phyloP scores from a whole-genome alignment of 140 eudicot genomes.

The Cichorium intybus region DNA sequence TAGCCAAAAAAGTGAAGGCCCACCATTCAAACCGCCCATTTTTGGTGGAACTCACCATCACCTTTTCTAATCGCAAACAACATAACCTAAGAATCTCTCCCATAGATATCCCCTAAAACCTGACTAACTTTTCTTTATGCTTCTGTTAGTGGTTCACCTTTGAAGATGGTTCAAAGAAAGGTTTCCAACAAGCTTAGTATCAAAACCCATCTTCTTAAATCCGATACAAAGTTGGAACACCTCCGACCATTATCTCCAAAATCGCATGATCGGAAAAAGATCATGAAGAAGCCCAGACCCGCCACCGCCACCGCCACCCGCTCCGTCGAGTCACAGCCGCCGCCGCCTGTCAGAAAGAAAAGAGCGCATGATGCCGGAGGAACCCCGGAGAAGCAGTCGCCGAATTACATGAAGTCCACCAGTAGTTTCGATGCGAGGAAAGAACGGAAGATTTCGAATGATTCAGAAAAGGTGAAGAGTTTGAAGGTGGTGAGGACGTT shows the following conservation, averaged over 20 bases:
- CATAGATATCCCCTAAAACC: constrained; percentile 18
- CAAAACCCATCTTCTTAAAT: constrained; percentile 43
- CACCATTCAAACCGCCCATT: constrained; percentile 34
- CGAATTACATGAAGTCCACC: constrained; percentile 92
- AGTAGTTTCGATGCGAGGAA: constrained; percentile 77
- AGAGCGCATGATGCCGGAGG: constrained; percentile 14
- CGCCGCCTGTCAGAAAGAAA: constrained; percentile 28
- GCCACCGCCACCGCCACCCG: too few relatives aligned
- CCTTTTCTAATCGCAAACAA: constrained; percentile 17
- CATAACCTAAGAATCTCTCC: constrained; percentile 8
- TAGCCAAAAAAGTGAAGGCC: constrained; percentile 18
- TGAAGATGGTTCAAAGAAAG: constrained; percentile 85
- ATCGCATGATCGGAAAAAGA: constrained; percentile 50
- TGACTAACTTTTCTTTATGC: constrained; percentile 32
- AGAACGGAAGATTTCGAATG: constrained; percentile 39
- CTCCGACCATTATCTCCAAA: constrained; percentile 51
- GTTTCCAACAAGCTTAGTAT: constrained; percentile 56
- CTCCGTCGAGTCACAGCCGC: constrained; percentile 19
- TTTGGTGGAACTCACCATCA: constrained; percentile 26
- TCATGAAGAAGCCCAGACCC: constrained; percentile 74
- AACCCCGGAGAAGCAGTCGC: constrained; percentile 41
- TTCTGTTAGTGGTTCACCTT: constrained; percentile 34
- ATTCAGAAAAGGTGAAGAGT: constrained; percentile 43
- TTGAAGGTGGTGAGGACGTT: constrained; percentile 54
- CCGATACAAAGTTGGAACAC: constrained; percentile 34